These are phyloP conservation scores for Enterocytospora artemiae DNA, from an alignment of 371 early-diverging fungal species.

Conservation along the genomic window DNA sequence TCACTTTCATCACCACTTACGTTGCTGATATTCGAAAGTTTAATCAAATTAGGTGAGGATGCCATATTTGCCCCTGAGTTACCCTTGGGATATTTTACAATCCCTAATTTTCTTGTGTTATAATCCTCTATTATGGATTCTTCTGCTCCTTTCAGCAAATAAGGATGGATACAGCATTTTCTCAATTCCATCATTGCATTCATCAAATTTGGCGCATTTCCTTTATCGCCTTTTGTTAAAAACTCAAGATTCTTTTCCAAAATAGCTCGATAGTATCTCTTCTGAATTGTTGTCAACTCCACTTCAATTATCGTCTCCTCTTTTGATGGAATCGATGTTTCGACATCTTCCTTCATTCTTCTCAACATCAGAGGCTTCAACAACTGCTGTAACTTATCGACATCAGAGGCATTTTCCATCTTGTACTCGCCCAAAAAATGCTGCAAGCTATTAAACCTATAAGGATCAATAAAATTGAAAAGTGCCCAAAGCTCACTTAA, in stretches of 20 bases:
- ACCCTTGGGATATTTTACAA: conserved; percentile 10
- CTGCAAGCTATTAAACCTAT: conserved; percentile 74
- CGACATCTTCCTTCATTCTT: conserved; percentile 92
- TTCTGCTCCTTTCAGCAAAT: conserved; percentile 81
- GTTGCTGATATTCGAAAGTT: too few species aligned
- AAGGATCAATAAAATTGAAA: conserved; percentile 88
- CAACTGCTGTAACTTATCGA: conserved; percentile 84
- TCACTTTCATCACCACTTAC: background rate
- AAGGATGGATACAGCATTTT: conserved; percentile 96
- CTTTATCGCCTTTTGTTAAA: conserved; percentile 64
- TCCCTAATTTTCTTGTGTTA: conserved; percentile 27
- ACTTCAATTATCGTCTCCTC: conserved; percentile 87
- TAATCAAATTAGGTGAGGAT: too few species aligned
- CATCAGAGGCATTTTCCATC: conserved; percentile 76
- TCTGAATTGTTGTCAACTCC: conserved; percentile 82
- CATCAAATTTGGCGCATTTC: conserved; percentile 70
- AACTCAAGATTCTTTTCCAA: conserved; percentile 84
- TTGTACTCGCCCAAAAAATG: conserved; percentile 93
- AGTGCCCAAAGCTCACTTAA: conserved; percentile 94
- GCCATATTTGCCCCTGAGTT: background rate
- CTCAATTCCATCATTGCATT: conserved; percentile 99
- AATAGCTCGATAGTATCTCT: conserved; percentile 84
- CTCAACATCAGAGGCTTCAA: conserved; percentile 84
- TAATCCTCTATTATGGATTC: conserved; percentile 55
- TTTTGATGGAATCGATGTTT: conserved; percentile 85